These are phyloP conservation scores for Dioscorea zingiberensis DNA, from an alignment of 106 monocot genomes.

Conservation along the genomic window DNA sequence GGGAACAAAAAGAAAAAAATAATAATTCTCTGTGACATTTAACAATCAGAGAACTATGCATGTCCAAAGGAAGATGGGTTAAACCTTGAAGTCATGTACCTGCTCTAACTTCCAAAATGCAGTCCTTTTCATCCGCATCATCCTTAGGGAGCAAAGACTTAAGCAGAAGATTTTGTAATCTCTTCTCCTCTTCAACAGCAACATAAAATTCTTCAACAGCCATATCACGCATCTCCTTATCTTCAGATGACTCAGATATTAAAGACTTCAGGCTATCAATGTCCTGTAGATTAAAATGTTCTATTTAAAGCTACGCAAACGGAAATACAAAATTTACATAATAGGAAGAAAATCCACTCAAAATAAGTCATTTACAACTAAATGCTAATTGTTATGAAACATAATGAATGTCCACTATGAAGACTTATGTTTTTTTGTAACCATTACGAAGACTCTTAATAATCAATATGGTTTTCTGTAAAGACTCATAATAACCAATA, in stretches of 20 bases:
- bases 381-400: too few species aligned
- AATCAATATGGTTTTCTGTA: too few species aligned
- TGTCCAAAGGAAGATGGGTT: not conserved
- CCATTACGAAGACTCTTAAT: too few species aligned
- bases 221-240: slow-evolving; percentile 82
- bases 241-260: slow-evolving; percentile 52
- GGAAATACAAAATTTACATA: not conserved
- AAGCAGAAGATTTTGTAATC: slow-evolving; percentile 49
- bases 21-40: not conserved
- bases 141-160: slow-evolving; percentile 86
- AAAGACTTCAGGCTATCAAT: slow-evolving; percentile 65
- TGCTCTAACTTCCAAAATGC: slow-evolving; percentile 97
- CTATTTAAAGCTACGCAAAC: not conserved
- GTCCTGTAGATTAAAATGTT: slow-evolving; percentile 44
- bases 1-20: not conserved
- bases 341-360: not conserved
- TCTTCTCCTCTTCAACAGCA: slow-evolving; percentile 59
- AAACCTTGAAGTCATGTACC: slow-evolving; percentile 29
- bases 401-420: too few species aligned
- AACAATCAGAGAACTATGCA: not conserved
- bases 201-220: slow-evolving; percentile 62
- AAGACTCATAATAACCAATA: too few species aligned
- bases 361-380: not conserved
- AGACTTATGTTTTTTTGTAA: too few species aligned
- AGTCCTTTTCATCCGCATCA: slow-evolving; percentile 94